Percentiles rank a stretch among this genome's conserved stretches.
phyloP scores from a whole-genome alignment of 2,329 filamentous ascomycete genomes.

The Fusarium azukiicola region DNA sequence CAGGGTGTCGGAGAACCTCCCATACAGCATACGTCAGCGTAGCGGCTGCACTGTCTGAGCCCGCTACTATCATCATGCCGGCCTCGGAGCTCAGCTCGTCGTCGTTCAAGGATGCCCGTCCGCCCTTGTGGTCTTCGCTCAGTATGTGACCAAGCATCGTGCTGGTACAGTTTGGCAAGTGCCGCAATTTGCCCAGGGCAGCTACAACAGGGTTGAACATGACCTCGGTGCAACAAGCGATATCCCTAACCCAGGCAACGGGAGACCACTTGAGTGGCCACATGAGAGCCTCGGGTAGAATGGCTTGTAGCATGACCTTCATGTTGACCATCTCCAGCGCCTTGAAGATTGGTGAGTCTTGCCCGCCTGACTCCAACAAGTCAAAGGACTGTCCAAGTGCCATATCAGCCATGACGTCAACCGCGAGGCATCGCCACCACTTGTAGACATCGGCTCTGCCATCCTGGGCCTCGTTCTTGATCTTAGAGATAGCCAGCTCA shows the following conservation, averaged over 20 bases:
- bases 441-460: constrained; percentile 5
- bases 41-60: neutral
- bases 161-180: constrained; percentile 4
- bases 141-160: constrained; percentile 12
- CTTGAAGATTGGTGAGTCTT: constrained; percentile 5
- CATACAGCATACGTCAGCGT: constrained; percentile 10
- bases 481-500: neutral
- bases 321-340: neutral
- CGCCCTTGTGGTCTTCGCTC: neutral
- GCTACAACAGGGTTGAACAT: constrained; percentile 1
- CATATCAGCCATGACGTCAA: constrained; percentile 11
- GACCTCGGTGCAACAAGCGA: constrained; percentile 4
- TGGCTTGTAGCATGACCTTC: constrained; percentile 4
- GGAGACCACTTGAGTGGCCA: constrained; percentile 4
- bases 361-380: constrained; percentile 1
- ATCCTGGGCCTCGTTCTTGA: neutral
- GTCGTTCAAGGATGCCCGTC: neutral
- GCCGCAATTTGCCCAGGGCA: neutral
- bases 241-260: neutral
- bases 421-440: constrained; percentile 17
- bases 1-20: constrained; percentile 15
- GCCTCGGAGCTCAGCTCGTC: neutral
- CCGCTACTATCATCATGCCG: neutral
- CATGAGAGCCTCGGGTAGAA: neutral
- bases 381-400: neutral